These are phyloP conservation scores for Lachnellula suecica DNA, from an alignment of 2,329 filamentous ascomycete genomes.

Conservation along the genomic window DNA sequence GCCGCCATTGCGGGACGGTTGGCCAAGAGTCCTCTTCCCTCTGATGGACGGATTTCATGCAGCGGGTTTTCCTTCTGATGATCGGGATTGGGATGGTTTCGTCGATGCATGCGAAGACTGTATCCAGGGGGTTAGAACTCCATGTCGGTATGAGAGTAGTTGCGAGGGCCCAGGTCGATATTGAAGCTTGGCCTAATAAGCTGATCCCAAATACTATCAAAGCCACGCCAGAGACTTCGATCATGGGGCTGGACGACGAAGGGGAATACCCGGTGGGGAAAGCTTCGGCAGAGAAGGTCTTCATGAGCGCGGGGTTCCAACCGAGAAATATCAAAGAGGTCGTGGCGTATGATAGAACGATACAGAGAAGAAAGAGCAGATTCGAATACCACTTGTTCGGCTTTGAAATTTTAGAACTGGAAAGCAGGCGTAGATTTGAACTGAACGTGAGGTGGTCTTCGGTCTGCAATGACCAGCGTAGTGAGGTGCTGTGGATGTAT, in stretches of 20 bases:
- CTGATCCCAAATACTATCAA: slow-evolving; percentile 28
- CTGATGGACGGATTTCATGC: slow-evolving; percentile 31
- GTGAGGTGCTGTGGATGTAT: slow-evolving; percentile 32
- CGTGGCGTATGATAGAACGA: slow-evolving; percentile 31
- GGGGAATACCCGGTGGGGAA: too few species aligned
- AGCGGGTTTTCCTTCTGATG: slow-evolving; percentile 9
- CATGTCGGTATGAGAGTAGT: slow-evolving; percentile 29
- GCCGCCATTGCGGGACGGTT: slow-evolving; percentile 19
- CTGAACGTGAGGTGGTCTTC: slow-evolving; percentile 34
- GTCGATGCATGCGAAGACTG: slow-evolving; percentile 23
- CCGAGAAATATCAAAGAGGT: slow-evolving; percentile 32
- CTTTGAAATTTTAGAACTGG: slow-evolving; percentile 18
- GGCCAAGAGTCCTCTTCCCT: slow-evolving; percentile 14
- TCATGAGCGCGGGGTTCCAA: too few species aligned
- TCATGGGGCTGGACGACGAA: too few species aligned
- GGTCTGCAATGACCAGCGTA: slow-evolving; percentile 32
- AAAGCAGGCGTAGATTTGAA: slow-evolving; percentile 32
- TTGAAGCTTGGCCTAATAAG: slow-evolving; percentile 28
- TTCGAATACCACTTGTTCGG: slow-evolving; percentile 31
- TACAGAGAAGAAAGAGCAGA: slow-evolving; percentile 22
- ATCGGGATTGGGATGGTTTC: slow-evolving; percentile 16
- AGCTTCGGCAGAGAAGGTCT: too few species aligned
- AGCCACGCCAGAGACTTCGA: slow-evolving; percentile 22
- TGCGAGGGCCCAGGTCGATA: slow-evolving; percentile 29
- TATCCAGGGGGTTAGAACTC: slow-evolving; percentile 34